These are phyloP conservation scores for Dictyostelium brefeldianum DNA, from an alignment of 78 protist genomes.

Conservation along the genomic window DNA sequence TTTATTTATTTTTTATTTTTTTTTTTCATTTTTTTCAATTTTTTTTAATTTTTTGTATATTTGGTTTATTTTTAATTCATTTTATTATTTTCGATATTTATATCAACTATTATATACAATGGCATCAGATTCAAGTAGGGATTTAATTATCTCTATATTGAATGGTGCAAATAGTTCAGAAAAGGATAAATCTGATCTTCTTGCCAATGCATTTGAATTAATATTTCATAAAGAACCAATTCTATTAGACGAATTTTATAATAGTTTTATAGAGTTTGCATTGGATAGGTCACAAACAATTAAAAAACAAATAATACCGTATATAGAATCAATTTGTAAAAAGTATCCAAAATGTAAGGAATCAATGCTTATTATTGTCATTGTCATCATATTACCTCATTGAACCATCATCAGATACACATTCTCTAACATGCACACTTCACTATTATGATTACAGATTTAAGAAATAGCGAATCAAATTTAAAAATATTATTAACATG, in stretches of 20 bases:
- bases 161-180: constrained; percentile 54
- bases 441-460: not conserved
- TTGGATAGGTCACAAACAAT: constrained; percentile 21
- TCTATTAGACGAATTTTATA: constrained; percentile 36
- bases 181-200: constrained; percentile 4
- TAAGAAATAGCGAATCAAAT: constrained; percentile 4
- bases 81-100: not conserved
- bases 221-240: constrained; percentile 29
- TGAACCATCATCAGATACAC: not conserved
- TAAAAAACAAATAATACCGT: constrained; percentile 62
- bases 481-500: constrained; percentile 3
- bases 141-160: constrained; percentile 15
- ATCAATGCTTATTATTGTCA: not conserved
- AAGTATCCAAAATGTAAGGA: constrained; percentile 43
- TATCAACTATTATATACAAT: not conserved
- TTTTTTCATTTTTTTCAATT: not conserved
- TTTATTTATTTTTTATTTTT: not conserved
- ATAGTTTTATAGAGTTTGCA: constrained; percentile 51
- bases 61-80: too few species aligned
- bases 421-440: not conserved
- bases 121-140: constrained; percentile 9
- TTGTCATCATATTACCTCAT: not conserved
- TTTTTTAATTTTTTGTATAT: not conserved
- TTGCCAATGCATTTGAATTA: constrained; percentile 53
- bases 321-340: constrained; percentile 60